These are phyloP conservation scores for Penicillium sp. DNA, from an alignment of 2,329 filamentous ascomycete genomes.

Conservation along the genomic window DNA sequence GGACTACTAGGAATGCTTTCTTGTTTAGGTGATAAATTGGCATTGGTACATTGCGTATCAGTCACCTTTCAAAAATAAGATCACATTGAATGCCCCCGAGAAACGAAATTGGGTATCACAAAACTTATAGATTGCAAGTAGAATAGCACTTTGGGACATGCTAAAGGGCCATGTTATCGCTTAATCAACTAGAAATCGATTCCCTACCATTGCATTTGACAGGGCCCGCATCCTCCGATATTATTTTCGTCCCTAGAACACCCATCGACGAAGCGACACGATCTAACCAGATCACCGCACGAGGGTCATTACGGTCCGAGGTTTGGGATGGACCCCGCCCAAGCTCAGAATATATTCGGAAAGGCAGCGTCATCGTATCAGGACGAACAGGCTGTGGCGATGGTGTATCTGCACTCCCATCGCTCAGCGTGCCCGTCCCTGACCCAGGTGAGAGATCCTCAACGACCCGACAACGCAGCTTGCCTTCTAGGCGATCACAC, in stretches of 20 bases:
- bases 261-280: conserved; percentile 36
- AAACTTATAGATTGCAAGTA: neutral
- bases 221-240: conserved; percentile 6
- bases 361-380: conserved; percentile 16
- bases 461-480: conserved; percentile 2
- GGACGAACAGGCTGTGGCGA: conserved; percentile 1
- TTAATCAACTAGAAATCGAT: conserved; percentile 3
- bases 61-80: neutral
- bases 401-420: conserved; percentile 8
- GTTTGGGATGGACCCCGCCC: conserved; percentile 22
- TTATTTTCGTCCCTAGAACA: conserved; percentile 27
- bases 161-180: neutral
- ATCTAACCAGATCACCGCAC: conserved; percentile 31
- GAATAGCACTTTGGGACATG: neutral
- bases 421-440: conserved; percentile 6
- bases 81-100: neutral
- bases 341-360: conserved; percentile 30
- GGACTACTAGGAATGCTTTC: conserved; percentile 45
- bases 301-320: conserved; percentile 23
- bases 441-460: conserved; percentile 19
- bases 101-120: neutral
- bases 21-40: neutral
- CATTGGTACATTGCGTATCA: neutral
- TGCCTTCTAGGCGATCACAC: conserved; percentile 17
- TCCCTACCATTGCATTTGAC: neutral